These are phyloP conservation scores for Sphaerulina vaccinii DNA, from an alignment of 2,329 filamentous ascomycete genomes.

Conservation along the genomic window DNA sequence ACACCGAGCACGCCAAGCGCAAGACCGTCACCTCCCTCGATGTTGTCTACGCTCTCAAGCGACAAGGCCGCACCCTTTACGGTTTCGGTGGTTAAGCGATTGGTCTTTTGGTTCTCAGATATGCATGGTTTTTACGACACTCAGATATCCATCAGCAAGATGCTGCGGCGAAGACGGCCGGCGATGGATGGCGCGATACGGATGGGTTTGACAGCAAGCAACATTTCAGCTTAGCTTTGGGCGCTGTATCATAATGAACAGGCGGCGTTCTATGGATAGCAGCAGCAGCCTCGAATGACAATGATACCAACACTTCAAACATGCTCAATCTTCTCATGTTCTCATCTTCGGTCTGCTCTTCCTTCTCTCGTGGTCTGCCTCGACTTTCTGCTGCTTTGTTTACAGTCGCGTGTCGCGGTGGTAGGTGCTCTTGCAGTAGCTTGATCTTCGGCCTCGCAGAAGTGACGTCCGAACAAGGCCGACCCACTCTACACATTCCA, in stretches of 20 bases:
- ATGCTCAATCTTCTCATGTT: conserved; percentile 5
- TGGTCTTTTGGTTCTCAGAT: conserved; percentile 27
- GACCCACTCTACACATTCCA: neutral
- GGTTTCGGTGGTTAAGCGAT: conserved; percentile 63
- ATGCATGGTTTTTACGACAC: conserved; percentile 39
- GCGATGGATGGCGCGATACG: conserved; percentile 37
- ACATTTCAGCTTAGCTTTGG: conserved; percentile 31
- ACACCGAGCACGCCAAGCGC: conserved; percentile 81
- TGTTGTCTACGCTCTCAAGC: conserved; percentile 63
- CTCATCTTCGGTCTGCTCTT: conserved; percentile 5
- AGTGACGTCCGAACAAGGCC: conserved; percentile 10
- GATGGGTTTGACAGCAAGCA: conserved; percentile 30
- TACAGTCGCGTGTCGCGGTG: conserved; percentile 15
- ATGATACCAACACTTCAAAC: conserved; percentile 26
- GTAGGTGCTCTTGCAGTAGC: conserved; percentile 2
- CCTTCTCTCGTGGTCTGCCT: conserved; percentile 2
- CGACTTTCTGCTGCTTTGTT: conserved; percentile 17
- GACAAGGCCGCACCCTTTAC: conserved; percentile 65
- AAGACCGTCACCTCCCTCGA: conserved; percentile 67
- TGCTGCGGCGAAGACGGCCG: conserved; percentile 33
- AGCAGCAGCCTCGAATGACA: conserved; percentile 33
- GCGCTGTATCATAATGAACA: conserved; percentile 36
- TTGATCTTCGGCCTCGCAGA: neutral
- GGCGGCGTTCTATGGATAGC: conserved; percentile 31
- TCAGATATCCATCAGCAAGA: conserved; percentile 38